Percentiles rank a stretch among this genome's conserved stretches.
Evolutionary conservation across 164 flowering plant species (phyloP).

Genomic region (Protea cynaroides): DNA sequence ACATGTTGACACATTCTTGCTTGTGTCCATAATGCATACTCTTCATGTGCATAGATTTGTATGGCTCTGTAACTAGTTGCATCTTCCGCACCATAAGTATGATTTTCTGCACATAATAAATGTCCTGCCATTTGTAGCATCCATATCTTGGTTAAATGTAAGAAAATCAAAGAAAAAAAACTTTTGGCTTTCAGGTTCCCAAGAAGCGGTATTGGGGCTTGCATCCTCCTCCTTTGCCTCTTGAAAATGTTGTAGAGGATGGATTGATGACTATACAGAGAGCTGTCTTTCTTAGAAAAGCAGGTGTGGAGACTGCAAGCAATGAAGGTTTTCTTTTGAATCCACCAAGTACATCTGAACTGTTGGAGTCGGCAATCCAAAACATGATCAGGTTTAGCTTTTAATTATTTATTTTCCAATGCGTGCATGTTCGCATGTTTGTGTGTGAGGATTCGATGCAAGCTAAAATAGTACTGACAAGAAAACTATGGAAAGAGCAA

Average conservation of each 20-base stretch:
- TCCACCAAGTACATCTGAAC: slow-evolving; percentile 73
- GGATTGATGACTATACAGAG: slow-evolving; percentile 86
- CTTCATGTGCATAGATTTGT: no score
- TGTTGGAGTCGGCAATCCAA: slow-evolving; percentile 75
- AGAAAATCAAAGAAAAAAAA: neutral
- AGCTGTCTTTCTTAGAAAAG: slow-evolving; percentile 83
- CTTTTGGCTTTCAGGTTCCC: slow-evolving; percentile 59
- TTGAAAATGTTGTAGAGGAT: slow-evolving; percentile 90
- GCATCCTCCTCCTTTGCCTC: slow-evolving; percentile 94
- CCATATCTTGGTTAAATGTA: no score
- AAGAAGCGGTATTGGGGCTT: slow-evolving; percentile 97
- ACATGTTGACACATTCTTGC: no score
- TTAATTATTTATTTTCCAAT: neutral
- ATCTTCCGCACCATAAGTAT: neutral
- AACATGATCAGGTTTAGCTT: slow-evolving; percentile 67
- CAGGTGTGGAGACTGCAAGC: slow-evolving; percentile 76
- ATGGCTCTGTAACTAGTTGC: neutral
- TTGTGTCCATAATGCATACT: no score
- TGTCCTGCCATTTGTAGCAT: no score
- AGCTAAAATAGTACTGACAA: no score
- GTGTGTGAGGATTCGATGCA: no score
- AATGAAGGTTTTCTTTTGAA: slow-evolving; percentile 63
- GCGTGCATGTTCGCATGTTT: neutral
- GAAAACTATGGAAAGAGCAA: neutral
- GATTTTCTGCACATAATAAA: no score